These are phyloP conservation scores for Tricholoma furcatifolium DNA, from an alignment of 768 basidiomycete genomes.

Conservation along the genomic window DNA sequence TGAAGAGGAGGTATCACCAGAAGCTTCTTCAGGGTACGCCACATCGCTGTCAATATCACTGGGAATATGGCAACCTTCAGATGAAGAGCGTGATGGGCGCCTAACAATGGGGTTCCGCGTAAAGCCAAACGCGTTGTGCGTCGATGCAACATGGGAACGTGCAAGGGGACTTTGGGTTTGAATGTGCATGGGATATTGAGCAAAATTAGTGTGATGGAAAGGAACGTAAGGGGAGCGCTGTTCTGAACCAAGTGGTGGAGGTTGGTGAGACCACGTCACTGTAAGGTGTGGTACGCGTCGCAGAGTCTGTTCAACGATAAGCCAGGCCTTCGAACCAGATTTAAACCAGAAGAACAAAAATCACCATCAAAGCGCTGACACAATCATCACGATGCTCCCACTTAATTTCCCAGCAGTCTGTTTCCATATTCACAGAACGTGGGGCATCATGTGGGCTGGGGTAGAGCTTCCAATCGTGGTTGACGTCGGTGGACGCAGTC, in stretches of 20 bases:
- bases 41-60: slow-evolving; percentile 6
- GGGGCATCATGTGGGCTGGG: slow-evolving; percentile 58
- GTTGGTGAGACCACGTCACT: slow-evolving; percentile 81
- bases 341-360: not conserved
- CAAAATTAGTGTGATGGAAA: slow-evolving; percentile 16
- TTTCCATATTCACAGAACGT: slow-evolving; percentile 56
- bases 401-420: slow-evolving; percentile 72
- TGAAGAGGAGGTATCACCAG: slow-evolving; percentile 3
- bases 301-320: slow-evolving; percentile 49
- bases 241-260: slow-evolving; percentile 20
- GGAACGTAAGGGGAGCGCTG: slow-evolving; percentile 17
- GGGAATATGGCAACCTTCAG: slow-evolving; percentile 1
- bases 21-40: slow-evolving; percentile 3
- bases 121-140: slow-evolving; percentile 12
- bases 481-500: slow-evolving; percentile 1
- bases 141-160: slow-evolving; percentile 10
- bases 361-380: slow-evolving; percentile 68
- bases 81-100: not conserved
- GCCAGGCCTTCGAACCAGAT: slow-evolving; percentile 2
- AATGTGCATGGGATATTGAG: slow-evolving; percentile 30
- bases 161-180: slow-evolving; percentile 20
- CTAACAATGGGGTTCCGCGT: not conserved
- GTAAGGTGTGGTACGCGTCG: slow-evolving; percentile 68
- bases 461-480: slow-evolving; percentile 23
- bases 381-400: slow-evolving; percentile 79